These are phyloP conservation scores for Xylaria longipes DNA, from an alignment of 495 filamentous ascomycete species.

Conservation along the genomic window DNA sequence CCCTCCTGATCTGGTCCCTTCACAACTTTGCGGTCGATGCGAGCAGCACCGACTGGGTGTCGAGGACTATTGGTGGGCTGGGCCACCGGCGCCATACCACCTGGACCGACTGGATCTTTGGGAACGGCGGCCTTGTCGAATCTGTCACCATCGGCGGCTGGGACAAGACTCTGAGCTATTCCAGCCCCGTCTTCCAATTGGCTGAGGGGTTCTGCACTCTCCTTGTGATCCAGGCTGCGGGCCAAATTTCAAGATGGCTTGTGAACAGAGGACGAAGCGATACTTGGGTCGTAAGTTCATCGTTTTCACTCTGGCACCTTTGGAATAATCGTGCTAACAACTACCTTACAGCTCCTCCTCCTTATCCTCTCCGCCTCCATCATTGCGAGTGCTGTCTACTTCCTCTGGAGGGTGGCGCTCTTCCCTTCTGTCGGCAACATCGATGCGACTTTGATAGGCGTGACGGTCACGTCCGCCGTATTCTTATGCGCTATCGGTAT, in stretches of 20 bases:
- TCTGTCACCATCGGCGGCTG: conserved; percentile 80
- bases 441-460: conserved; percentile 93
- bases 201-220: conserved; percentile 95
- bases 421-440: conserved; percentile 93
- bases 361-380: conserved; percentile 86
- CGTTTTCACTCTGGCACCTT: background rate
- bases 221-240: conserved; percentile 91
- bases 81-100: conserved; percentile 65
- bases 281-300: conserved; percentile 86
- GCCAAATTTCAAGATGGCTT: conserved; percentile 94
- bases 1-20: conserved; percentile 90
- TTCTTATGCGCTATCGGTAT: conserved; percentile 95
- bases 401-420: conserved; percentile 90
- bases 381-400: conserved; percentile 93
- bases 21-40: conserved; percentile 91
- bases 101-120: conserved; percentile 83
- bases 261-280: conserved; percentile 91
- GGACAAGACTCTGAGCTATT: conserved; percentile 89
- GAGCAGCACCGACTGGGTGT: conserved; percentile 77
- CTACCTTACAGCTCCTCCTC: conserved; percentile 72
- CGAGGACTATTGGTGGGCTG: conserved; percentile 72
- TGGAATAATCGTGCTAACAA: conserved; percentile 37
- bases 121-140: conserved; percentile 77
- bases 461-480: conserved; percentile 86
- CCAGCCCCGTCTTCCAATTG: conserved; percentile 93